These are phyloP conservation scores for Entelexis sorbosivorans DNA, from an alignment of 1,139 yeast genomes.

Conservation along the genomic window DNA sequence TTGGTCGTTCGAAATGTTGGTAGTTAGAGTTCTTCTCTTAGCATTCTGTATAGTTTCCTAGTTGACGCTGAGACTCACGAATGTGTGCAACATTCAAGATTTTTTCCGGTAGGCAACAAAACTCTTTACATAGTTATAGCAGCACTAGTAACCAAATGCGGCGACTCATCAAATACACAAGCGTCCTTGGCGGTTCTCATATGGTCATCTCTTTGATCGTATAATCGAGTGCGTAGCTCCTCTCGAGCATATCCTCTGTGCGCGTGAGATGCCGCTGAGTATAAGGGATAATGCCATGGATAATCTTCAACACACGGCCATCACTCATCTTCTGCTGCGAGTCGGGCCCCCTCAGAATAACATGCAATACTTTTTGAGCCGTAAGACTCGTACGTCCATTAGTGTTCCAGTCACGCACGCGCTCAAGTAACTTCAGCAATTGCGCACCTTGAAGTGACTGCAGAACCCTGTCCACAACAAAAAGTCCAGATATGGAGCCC, in stretches of 20 bases:
- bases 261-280: conserved; percentile 74
- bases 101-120: no score
- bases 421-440: conserved; percentile 48
- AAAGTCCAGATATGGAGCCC: conserved; percentile 48
- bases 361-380: conserved; percentile 64
- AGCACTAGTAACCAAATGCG: no score
- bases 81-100: no score
- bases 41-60: no score
- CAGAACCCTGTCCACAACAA: conserved; percentile 56
- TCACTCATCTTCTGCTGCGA: conserved; percentile 44
- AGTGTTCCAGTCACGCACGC: conserved; percentile 91
- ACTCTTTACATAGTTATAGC: no score
- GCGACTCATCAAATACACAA: no score
- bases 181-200: not conserved
- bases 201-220: conserved; percentile 52
- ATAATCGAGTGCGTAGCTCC: conserved; percentile 75
- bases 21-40: no score
- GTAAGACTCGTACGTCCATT: conserved; percentile 70
- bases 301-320: conserved; percentile 53
- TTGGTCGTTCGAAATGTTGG: no score
- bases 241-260: conserved; percentile 68
- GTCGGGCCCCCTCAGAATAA: conserved; percentile 46
- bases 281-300: conserved; percentile 46
- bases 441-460: conserved; percentile 49
- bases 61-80: no score